Evolutionary conservation across 768 basidiomycete species (phyloP), one percentile per base, ranked within the genome.

Genomic region (Boletellus ananiceps): DNA sequence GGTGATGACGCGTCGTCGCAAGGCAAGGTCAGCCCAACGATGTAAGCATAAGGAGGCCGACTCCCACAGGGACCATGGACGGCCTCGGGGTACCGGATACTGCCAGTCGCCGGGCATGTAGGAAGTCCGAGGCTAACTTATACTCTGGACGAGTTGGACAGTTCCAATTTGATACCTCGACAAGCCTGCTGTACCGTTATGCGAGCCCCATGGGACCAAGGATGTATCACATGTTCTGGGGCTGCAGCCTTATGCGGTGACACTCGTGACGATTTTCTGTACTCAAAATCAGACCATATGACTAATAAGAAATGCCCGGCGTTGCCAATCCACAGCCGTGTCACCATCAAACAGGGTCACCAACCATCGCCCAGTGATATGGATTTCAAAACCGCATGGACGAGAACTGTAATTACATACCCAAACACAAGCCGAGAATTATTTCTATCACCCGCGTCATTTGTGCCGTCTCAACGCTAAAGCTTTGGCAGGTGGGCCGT

Each of bases 321-420:
- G 35, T 34, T 16, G 35, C 23, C 23, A 25, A 25, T 23, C 34
- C 27, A 27, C 43, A 6, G 11, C 9, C 15, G 31, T 33, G 25
- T 16, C 31, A 33, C 42, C 1, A 16, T 19, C 18, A 32, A 18
- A 32, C 31, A 29, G n/a, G 16, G 3, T 37, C 6, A 18, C n/a
- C 35, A 8, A 5, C 27, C 40, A 44, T 12, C 43, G 9, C 21
- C 12, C 18, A 15, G 31, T 44, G 15, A 35, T 29, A 38, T 16
- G 33, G 51, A 49, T 55, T 40, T 42, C 50, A 47, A n/a, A 39
- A 33, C 50, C 45, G 37, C 34, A 5, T 38, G 48, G 57, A 23
- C 52, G 29, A 51, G 47, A 41, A 21, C 31, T 37, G 11, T 35
- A 49, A 42, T 50, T 23, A 21, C n/a, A n/a, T n/a, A n/a, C 5